Percentiles rank a stretch among this genome's conserved stretches.
Evolutionary conservation across 106 monocot species (phyloP).

Genomic region (Allium sativum): DNA sequence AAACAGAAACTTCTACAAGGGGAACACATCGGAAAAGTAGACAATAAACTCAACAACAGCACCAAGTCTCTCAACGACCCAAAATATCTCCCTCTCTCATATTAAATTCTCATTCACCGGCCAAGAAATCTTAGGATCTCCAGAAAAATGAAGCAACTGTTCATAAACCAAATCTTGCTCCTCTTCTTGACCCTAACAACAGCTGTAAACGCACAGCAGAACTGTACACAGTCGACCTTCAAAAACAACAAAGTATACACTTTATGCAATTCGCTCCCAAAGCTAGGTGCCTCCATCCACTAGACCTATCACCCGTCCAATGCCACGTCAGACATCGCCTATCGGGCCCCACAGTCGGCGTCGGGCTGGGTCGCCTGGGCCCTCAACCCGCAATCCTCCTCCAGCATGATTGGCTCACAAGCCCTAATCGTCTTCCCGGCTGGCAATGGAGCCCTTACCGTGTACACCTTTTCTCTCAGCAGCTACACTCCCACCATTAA

Average conservation of each 20-base stretch:
- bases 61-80: no score
- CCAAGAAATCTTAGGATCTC: no score
- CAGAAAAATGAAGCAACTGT: no score
- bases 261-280: slow-evolving; percentile 28
- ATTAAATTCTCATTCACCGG: no score
- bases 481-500: slow-evolving; percentile 1
- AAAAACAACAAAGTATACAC: slow-evolving; percentile 22
- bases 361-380: slow-evolving; percentile 74
- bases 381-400: slow-evolving; percentile 30
- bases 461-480: slow-evolving; percentile 19
- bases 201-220: slow-evolving; percentile 11
- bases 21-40: no score
- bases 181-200: neutral
- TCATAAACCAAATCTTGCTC: neutral
- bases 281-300: slow-evolving; percentile 49
- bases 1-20: no score
- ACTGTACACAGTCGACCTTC: slow-evolving; percentile 19
- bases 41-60: no score
- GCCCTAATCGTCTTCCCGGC: slow-evolving; percentile 47
- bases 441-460: slow-evolving; percentile 4
- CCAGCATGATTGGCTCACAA: slow-evolving; percentile 60
- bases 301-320: slow-evolving; percentile 50
- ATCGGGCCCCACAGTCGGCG: slow-evolving; percentile 35
- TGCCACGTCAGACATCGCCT: slow-evolving; percentile 59
- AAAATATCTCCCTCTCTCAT: no score